Base-by-base conservation (phyloP, 1,284 basidiomycete genomes). In the Trametes versicolor region DNA sequence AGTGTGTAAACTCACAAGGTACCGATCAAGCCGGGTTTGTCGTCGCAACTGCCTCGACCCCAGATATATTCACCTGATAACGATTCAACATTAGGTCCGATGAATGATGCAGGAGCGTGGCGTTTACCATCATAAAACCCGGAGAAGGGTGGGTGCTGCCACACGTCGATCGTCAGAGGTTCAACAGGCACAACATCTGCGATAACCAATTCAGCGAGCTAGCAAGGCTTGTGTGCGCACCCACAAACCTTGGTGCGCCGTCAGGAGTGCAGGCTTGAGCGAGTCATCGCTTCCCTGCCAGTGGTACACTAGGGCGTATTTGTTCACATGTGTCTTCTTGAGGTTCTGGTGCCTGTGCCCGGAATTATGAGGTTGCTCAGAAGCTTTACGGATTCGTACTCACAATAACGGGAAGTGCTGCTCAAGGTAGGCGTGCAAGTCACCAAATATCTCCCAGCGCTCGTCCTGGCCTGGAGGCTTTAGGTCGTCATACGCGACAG, bases 241-340 rank as follows among this genome's bases (percentile, higher is more conserved):
- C 25, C 2, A 50, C 73, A 65, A 53, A 82, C 88, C 89, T 79
- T 91, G 88, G 70, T 93, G 91, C 0, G 83, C 89, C 23, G 86
- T 84, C 49, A 94, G 75, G 39, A 93, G 78, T 2, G 90, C 74
- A 0, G 91, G 92, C 72, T 91, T 89, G 61, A 91, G 78, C 6
- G 77, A 72, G 0, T 75, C 56, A 65, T 89, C 80, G 0, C 81
- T 81, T 21, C 92, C 92, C 48, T 81, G 74, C 85, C 89, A 90
- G 41, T 87, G 85, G 70, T 85, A 92, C 1, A 93, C 79, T 12
- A 93, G 77, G 0, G 87, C 91, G 67, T 88, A 88, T 0, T 85
- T 84, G 71, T 90, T 88, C 62, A 93, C 85, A 59, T 83, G 81
- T 2, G 82, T 84, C 66, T 87, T 75, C 25, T 78, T 75, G 19